Conservation (phyloP, 2,329 filamentous ascomycete genomes). For the Penicillium sp. region DNA sequence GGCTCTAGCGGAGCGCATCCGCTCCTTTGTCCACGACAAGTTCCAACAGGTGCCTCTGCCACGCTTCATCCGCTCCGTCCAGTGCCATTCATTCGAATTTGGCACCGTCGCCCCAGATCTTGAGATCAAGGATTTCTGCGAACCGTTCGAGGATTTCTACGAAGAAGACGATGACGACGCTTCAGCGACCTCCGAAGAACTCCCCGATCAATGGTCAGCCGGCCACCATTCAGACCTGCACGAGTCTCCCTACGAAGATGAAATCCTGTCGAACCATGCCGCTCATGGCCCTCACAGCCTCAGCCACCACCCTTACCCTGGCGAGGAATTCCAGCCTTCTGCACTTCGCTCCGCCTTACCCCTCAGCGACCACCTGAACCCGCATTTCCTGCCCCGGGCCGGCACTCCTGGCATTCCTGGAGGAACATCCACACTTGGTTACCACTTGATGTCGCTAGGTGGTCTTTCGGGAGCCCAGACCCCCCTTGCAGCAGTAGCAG, state of each 20-base stretch:
- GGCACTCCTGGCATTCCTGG: conserved; percentile 49
- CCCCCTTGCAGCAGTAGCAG: conserved; percentile 47
- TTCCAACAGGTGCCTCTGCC: conserved; percentile 91
- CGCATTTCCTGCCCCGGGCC: conserved; percentile 45
- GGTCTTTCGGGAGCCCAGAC: conserved; percentile 50
- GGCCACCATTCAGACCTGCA: no score
- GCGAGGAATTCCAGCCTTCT: conserved; percentile 31
- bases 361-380: conserved; percentile 40
- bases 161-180: conserved; percentile 63
- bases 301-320: conserved; percentile 29
- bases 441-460: conserved; percentile 49
- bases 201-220: conserved; percentile 29
- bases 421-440: conserved; percentile 50
- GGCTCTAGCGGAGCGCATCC: conserved; percentile 79
- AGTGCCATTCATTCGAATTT: conserved; percentile 91
- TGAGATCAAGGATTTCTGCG: conserved; percentile 93
- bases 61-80: conserved; percentile 93
- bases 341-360: conserved; percentile 36
- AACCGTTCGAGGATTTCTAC: conserved; percentile 94
- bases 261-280: conserved; percentile 27
- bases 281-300: conserved; percentile 19
- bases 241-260: conserved; percentile 32
- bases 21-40: conserved; percentile 89
- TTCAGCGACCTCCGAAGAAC: conserved; percentile 38
- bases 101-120: conserved; percentile 77